A percentile compares a stretch with the other conserved stretches of the same genome.
Evolutionary conservation across 1,284 basidiomycete genomes (phyloP).

Genomic region (Taiwanofungus camphoratus): DNA sequence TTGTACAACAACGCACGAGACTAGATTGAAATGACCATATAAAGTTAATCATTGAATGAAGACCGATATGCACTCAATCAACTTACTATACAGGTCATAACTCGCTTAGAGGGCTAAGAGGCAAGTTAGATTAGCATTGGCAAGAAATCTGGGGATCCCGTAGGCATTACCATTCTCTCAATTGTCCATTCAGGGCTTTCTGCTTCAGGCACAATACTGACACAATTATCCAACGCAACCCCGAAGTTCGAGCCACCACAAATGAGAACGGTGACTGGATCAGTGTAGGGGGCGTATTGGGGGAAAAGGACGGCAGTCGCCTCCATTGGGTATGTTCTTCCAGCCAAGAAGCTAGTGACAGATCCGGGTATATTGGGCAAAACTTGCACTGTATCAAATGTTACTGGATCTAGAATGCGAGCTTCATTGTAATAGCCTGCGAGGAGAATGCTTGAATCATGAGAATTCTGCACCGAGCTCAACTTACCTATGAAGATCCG

Average conservation of each 20-base stretch:
- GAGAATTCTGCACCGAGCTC: neutral
- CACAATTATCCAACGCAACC: conserved; percentile 65
- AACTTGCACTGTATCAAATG: conserved; percentile 50
- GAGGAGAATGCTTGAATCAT: conserved; percentile 1
- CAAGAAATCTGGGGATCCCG: too few relatives aligned
- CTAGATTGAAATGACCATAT: too few relatives aligned
- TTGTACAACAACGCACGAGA: conserved; percentile 16
- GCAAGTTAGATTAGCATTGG: neutral
- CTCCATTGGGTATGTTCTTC: conserved; percentile 74
- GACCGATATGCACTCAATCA: neutral
- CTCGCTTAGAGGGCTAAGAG: conserved; percentile 62
- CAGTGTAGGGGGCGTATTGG: conserved; percentile 63
- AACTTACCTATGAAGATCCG: conserved; percentile 60
- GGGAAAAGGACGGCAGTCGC: conserved; percentile 68
- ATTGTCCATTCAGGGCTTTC: conserved; percentile 54
- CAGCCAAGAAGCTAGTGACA: conserved; percentile 67
- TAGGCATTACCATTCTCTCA: conserved; percentile 73
- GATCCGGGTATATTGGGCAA: conserved; percentile 71
- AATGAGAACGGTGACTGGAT: conserved; percentile 59
- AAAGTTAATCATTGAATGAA: too few relatives aligned
- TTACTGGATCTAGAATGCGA: conserved; percentile 61
- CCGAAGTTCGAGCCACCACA: conserved; percentile 69
- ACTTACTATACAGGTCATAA: conserved; percentile 65
- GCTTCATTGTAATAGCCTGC: conserved; percentile 75
- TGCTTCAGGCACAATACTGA: conserved; percentile 57